Percentiles rank a stretch among this genome's conserved stretches.
Evolutionary conservation across 345 rosid genomes (phyloP).

Genomic region (Boechera retrofracta): DNA sequence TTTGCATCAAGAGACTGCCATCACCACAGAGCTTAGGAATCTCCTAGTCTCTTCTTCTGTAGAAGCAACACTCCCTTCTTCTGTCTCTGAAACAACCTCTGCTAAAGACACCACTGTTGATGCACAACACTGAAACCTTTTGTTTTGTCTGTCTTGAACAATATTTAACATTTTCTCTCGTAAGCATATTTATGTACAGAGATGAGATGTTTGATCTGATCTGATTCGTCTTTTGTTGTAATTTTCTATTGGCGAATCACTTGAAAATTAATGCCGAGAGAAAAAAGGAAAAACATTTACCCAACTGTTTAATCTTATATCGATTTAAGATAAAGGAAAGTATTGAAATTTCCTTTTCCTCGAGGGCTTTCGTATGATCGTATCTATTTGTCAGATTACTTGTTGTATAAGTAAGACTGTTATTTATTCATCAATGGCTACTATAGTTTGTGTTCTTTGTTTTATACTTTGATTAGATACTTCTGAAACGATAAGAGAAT

Average conservation of each 20-base stretch:
- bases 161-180: not conserved
- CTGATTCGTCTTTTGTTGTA: slow-evolving; percentile 9
- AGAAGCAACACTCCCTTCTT: slow-evolving; percentile 20
- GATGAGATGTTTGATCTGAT: not conserved
- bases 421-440: not conserved
- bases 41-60: slow-evolving; percentile 18
- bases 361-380: not conserved
- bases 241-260: not conserved
- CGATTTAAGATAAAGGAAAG: not conserved
- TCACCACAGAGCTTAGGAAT: slow-evolving; percentile 18
- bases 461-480: no score
- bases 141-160: not conserved
- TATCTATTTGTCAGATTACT: not conserved
- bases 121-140: slow-evolving; percentile 11
- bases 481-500: not conserved
- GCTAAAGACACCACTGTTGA: slow-evolving; percentile 20
- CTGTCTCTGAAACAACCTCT: slow-evolving; percentile 15
- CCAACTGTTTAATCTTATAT: not conserved
- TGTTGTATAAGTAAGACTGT: not conserved
- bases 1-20: slow-evolving; percentile 12
- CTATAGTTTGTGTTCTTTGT: no score
- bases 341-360: not conserved
- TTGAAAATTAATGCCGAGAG: not conserved
- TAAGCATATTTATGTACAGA: slow-evolving; percentile 4
- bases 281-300: not conserved